Conservation (phyloP, 1,284 basidiomycete genomes). For the Ceratobasidium sp. region DNA sequence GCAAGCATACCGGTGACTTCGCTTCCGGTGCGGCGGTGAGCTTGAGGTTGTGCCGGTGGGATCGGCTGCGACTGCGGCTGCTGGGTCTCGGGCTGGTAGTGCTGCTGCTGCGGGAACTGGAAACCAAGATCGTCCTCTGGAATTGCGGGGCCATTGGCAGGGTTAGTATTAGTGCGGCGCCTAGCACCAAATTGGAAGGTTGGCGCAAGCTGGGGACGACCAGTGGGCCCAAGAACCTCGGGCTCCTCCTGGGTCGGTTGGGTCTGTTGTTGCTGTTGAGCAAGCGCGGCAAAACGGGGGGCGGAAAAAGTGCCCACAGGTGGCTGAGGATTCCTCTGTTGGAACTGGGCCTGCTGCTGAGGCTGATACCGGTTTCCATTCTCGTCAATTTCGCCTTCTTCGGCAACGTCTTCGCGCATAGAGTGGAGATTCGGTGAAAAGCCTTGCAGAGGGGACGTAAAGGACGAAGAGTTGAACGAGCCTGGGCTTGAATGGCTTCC, state of each 20-base stretch:
- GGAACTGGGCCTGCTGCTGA: constrained; percentile 59
- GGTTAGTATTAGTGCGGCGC: constrained; percentile 58
- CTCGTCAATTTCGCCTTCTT: constrained; percentile 78
- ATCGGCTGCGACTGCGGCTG: constrained; percentile 47
- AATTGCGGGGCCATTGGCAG: constrained; percentile 61
- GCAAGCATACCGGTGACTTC: constrained; percentile 82
- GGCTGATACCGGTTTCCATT: constrained; percentile 51
- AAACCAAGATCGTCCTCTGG: constrained; percentile 78
- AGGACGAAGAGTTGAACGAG: constrained; percentile 48
- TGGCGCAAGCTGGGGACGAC: constrained; percentile 86
- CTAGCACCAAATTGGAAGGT: constrained; percentile 85
- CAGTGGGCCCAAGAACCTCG: constrained; percentile 72
- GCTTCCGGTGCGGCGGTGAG: constrained; percentile 59
- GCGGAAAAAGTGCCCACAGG: constrained; percentile 69
- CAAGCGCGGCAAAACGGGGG: constrained; percentile 83
- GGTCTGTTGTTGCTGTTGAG: constrained; percentile 48
- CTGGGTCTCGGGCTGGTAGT: constrained; percentile 45
- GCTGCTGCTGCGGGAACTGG: constrained; percentile 74
- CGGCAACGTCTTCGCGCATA: constrained; percentile 80
- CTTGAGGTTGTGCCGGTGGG: constrained; percentile 54
- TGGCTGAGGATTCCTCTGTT: constrained; percentile 70
- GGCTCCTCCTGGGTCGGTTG: constrained; percentile 48
- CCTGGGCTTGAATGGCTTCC: constrained; percentile 54
- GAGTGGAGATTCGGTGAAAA: constrained; percentile 77
- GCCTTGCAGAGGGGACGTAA: constrained; percentile 65